phyloP scores from a whole-genome alignment of 2,329 filamentous ascomycete genomes.

The Xenosphaeropsis pyriputrescens region DNA sequence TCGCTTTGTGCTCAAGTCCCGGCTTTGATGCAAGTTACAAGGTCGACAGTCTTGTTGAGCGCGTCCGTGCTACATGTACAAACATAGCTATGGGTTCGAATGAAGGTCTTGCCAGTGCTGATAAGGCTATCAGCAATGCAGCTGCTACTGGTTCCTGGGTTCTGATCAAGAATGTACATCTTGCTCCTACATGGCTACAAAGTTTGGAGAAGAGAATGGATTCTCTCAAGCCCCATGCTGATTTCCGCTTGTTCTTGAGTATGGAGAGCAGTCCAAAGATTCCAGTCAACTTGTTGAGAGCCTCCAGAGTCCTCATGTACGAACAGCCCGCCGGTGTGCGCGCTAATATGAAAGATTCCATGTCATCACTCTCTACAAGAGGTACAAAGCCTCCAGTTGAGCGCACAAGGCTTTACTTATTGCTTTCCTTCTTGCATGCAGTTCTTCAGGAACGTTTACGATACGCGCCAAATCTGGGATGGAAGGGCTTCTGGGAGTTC shows the following conservation, averaged over 20 bases:
- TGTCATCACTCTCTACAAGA: conserved; percentile 66
- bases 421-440: conserved; percentile 89
- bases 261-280: conserved; percentile 98
- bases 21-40: conserved; percentile 99
- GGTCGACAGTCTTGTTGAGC: conserved; percentile 86
- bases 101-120: conserved; percentile 79
- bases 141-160: conserved; percentile 92
- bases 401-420: conserved; percentile 74
- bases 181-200: conserved; percentile 91
- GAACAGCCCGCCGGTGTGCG: conserved; percentile 94
- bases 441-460: conserved; percentile 89
- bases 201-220: conserved; percentile 95
- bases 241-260: conserved; percentile 91
- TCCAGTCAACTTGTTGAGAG: conserved; percentile 85
- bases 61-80: conserved; percentile 67
- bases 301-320: conserved; percentile 90
- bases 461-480: conserved; percentile 85
- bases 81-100: conserved; percentile 99
- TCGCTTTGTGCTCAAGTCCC: conserved; percentile 85
- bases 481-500: conserved; percentile 99
- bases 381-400: conserved; percentile 77
- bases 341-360: conserved; percentile 97
- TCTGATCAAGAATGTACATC: conserved; percentile 95
- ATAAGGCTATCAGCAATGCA: conserved; percentile 88
- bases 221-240: conserved; percentile 79